Percentiles rank a stretch among this genome's conserved stretches.
These are phyloP conservation scores for Sphagnum magellanicum DNA, from an alignment of 228 moss, liverwort and hornwort genomes.

Conservation along the genomic window DNA sequence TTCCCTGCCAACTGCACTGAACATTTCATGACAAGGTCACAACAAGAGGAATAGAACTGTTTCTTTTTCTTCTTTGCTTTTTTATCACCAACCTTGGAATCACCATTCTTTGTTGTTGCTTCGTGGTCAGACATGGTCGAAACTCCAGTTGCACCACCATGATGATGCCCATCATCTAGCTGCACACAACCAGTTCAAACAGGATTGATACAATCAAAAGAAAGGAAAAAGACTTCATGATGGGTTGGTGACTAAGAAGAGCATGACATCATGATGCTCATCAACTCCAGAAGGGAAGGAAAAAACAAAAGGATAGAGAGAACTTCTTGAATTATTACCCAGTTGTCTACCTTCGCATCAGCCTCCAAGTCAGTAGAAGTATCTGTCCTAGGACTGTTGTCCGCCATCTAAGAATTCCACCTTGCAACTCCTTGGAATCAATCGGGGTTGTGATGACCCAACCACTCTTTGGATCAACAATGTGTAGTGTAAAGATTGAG, in stretches of 20 bases:
- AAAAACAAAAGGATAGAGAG: not conserved
- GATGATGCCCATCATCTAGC: constrained; percentile 89
- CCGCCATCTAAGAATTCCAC: constrained; percentile 59
- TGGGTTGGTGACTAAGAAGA: not conserved
- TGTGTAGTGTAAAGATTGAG: not conserved
- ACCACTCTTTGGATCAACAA: constrained; percentile 5
- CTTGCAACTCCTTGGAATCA: too few species aligned
- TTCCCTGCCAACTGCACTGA: too few species aligned
- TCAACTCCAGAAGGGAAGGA: not conserved
- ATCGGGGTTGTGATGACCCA: constrained; percentile 4
- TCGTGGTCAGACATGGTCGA: constrained; percentile 92
- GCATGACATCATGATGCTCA: not conserved
- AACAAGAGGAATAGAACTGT: too few species aligned
- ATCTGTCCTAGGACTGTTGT: constrained; percentile 97
- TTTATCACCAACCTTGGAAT: constrained; percentile 60
- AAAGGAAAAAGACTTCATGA: too few species aligned
- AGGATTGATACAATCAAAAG: too few species aligned
- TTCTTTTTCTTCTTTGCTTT: too few species aligned
- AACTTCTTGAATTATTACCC: constrained; percentile 34
- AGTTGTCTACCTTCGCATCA: constrained; percentile 88
- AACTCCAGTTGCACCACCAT: constrained; percentile 40
- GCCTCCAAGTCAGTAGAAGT: constrained; percentile 98
- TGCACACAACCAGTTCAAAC: constrained; percentile 12
- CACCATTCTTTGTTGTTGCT: constrained; percentile 79
- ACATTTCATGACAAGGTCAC: too few species aligned